Percentiles rank a stretch among this genome's conserved stretches.
Conservation (phyloP, 345 rosid species). For the Excoecaria agallocha region DNA sequence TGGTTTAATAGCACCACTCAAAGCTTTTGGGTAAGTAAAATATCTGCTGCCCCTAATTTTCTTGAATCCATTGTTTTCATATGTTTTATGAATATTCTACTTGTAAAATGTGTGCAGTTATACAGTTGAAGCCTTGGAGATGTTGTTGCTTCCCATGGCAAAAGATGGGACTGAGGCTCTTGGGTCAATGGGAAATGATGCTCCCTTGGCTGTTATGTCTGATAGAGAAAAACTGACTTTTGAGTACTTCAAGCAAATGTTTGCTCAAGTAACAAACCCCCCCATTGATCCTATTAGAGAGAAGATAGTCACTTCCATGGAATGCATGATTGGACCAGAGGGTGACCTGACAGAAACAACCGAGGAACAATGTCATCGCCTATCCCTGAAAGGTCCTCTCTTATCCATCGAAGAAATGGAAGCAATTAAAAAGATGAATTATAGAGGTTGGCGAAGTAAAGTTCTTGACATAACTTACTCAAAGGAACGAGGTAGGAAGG, state of each 20-base stretch:
- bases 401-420: constrained; percentile 79
- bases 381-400: constrained; percentile 84
- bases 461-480: constrained; percentile 91
- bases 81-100: constrained; percentile 3
- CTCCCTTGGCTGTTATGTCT: constrained; percentile 98
- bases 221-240: constrained; percentile 78
- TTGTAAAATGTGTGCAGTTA: constrained; percentile 49
- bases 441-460: constrained; percentile 84
- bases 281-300: constrained; percentile 99
- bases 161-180: constrained; percentile 95
- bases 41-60: not conserved
- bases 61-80: constrained; percentile 1
- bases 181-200: constrained; percentile 99
- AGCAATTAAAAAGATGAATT: constrained; percentile 82
- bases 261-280: constrained; percentile 99
- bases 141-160: constrained; percentile 99
- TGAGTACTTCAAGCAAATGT: constrained; percentile 99
- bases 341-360: constrained; percentile 98
- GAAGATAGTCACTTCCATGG: constrained; percentile 98
- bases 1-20: constrained; percentile 83
- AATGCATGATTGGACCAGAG: constrained; percentile 99
- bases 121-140: constrained; percentile 93
- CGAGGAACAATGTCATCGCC: constrained; percentile 96
- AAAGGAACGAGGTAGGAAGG: constrained; percentile 73
- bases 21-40: constrained; percentile 86